These are phyloP conservation scores for Myrica gale DNA, from an alignment of 306 rosid species.

Conservation along the genomic window DNA sequence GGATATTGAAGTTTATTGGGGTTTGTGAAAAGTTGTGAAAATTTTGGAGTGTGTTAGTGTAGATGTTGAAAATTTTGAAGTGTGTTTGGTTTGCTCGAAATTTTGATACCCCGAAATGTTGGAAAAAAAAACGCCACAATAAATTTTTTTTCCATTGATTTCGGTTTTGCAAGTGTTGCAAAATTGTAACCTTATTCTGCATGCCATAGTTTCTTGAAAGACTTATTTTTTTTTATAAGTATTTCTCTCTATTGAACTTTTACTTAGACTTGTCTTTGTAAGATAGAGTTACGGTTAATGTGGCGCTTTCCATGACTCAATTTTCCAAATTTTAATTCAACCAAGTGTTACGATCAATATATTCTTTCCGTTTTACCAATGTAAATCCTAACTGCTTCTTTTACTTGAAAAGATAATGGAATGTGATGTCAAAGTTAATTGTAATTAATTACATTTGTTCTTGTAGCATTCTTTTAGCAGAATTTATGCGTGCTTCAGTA, in stretches of 20 bases:
- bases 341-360: not conserved
- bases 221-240: no score
- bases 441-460: slow-evolving; percentile 53
- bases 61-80: no score
- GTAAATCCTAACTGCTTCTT: not conserved
- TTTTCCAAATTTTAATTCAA: not conserved
- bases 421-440: slow-evolving; percentile 1
- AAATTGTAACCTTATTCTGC: not conserved
- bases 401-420: not conserved
- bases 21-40: no score
- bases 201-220: slow-evolving; percentile 1
- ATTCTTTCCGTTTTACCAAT: not conserved
- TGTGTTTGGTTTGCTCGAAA: no score
- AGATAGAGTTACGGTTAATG: not conserved
- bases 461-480: slow-evolving; percentile 98
- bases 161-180: not conserved
- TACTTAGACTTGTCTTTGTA: not conserved
- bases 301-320: not conserved
- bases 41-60: no score
- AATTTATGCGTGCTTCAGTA: slow-evolving; percentile 78
- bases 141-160: not conserved
- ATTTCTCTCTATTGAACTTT: not conserved
- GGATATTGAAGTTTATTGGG: no score
- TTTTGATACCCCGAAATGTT: no score
- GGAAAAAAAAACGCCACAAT: no score